Evolutionary conservation across 108 stramenopile species (phyloP), one percentile per base, ranked within the genome.

Genomic region (Skeletonema potamos): DNA sequence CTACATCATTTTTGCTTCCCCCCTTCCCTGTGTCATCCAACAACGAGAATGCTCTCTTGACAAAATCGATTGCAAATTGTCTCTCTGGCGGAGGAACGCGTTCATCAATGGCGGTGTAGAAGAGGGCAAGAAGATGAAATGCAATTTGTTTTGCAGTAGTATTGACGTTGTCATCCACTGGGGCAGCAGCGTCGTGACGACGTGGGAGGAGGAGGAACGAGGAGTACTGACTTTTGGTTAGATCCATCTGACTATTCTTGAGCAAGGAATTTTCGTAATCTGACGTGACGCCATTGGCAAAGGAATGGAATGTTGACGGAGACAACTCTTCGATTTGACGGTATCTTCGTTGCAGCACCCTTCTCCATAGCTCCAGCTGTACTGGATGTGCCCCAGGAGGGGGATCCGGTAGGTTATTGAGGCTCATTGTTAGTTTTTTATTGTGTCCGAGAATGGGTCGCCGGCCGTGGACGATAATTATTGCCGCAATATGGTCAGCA

Each of bases 321-420:
- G 27, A 41, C 43, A 66, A 22, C 3, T 10, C 26, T 22, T 54
- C 39, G 2, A 66, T 66, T 66, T 66, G 64, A 6, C 29, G 48
- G 34, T 26, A 29, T 15, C 64, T 17, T n/a, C 51, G 64, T 12
- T 9, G 3, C 4, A 66, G 17, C 5, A 66, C 30, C 3, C 64
- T 1, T n/a, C 39, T 20, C 64, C 64, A 66, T n/a, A 66, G 48
- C 41, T 43, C 44, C 24, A 66, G 64, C 18, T 66, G 64, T 10
- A 41, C 43, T 22, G 22, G 37, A 22, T 36, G 37, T 10, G 64
- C 48, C 6, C 30, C 30, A 18, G 46, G 46, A 13, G 64, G 64
- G 8, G 62, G 30, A 3, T 63, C 12, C 5, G 62, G 62, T 5
- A 37, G 36, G 11, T 33, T 33, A 18, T 2, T 30, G 11, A 30